Base-by-base conservation (phyloP, 2,329 filamentous ascomycete genomes). In the Arthrocladium fulminans region DNA sequence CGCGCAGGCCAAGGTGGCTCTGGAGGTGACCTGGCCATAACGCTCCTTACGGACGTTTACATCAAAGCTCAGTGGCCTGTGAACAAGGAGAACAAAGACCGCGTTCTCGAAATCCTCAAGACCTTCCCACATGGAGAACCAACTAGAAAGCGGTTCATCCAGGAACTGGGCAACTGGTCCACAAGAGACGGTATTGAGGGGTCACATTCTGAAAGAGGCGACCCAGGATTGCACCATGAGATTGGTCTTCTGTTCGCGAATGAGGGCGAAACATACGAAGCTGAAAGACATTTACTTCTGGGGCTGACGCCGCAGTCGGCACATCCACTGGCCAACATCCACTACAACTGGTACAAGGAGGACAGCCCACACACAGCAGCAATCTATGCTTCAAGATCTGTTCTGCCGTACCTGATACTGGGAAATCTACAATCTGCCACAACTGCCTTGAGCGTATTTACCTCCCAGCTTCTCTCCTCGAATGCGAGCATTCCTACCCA, bases 171-270 rank as follows among this genome's bases (percentile, higher is more conserved):
- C 57, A 77, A 76, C 47, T 98, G 92, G 92, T 94, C 88, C 49
- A 76, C 80, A 48, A 90, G 85, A 64, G 84, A 80, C 61, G 88
- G 89, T 57, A 54, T 55, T 3, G 86, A 92, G 39, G 44, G 44
- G 13, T 38, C 44, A 9, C n/a, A 47, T 23, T 87, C 86, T 64
- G 89, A 92, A 41, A 85, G 88, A 44, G 92, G 92, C 51, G 92
- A 98, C 62, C 85, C 90, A 2, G 92, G 97, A 61, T 73, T 98
- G 48, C 92, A 98, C 68, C 89, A 97, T 68, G 88, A 94, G 37
- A 83, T 83, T 29, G 92, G 92, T 44, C 82, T 80, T 25, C 72
- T 96, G 37, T 95, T 88, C 65, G 90, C 89, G n/a, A 84, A 94
- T 61, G 90, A 96, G 59, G 84, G 89, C 66, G 88, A 96, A 53